Percentiles rank a stretch among this genome's conserved stretches.
These are phyloP conservation scores for Sporothrix schenckii DNA, from an alignment of 2,329 filamentous ascomycete species.

Conservation along the genomic window DNA sequence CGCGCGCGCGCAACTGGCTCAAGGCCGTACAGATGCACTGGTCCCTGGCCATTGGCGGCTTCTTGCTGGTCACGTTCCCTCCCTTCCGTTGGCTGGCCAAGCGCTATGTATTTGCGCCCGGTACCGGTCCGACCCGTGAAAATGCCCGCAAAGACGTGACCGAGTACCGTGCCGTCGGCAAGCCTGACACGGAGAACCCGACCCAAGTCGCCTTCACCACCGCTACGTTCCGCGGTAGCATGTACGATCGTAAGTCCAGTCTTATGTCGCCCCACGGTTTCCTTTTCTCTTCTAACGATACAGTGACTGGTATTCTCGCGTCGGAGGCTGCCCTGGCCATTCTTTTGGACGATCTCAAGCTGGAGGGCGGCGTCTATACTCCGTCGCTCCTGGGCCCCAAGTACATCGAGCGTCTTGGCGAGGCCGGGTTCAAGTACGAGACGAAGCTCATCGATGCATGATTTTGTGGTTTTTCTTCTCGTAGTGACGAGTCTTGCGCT, in stretches of 20 bases:
- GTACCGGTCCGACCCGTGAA: slow-evolving; percentile 58
- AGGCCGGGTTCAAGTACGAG: slow-evolving; percentile 66
- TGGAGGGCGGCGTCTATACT: slow-evolving; percentile 71
- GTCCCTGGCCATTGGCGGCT: slow-evolving; percentile 48
- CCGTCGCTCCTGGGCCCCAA: slow-evolving; percentile 70
- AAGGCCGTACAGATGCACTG: slow-evolving; percentile 56
- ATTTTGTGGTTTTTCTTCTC: background rate
- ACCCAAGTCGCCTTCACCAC: slow-evolving; percentile 58
- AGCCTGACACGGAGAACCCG: slow-evolving; percentile 53
- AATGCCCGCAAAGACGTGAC: slow-evolving; percentile 60
- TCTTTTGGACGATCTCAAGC: slow-evolving; percentile 61
- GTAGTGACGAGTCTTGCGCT: background rate
- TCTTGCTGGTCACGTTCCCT: slow-evolving; percentile 50
- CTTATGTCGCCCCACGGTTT: background rate
- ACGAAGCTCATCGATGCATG: slow-evolving; percentile 45
- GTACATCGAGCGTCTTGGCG: slow-evolving; percentile 65
- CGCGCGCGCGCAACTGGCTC: slow-evolving; percentile 54
- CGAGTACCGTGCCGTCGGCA: slow-evolving; percentile 66
- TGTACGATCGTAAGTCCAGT: slow-evolving; percentile 64
- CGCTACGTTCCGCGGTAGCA: slow-evolving; percentile 60
- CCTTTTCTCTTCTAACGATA: slow-evolving; percentile 16
- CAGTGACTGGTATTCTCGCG: slow-evolving; percentile 67
- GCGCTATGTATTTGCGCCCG: slow-evolving; percentile 55
- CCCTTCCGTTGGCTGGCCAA: slow-evolving; percentile 52
- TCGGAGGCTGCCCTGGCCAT: slow-evolving; percentile 67